phyloP scores from a whole-genome alignment of 2,329 filamentous ascomycete genomes.

The Apiospora phragmitis region DNA sequence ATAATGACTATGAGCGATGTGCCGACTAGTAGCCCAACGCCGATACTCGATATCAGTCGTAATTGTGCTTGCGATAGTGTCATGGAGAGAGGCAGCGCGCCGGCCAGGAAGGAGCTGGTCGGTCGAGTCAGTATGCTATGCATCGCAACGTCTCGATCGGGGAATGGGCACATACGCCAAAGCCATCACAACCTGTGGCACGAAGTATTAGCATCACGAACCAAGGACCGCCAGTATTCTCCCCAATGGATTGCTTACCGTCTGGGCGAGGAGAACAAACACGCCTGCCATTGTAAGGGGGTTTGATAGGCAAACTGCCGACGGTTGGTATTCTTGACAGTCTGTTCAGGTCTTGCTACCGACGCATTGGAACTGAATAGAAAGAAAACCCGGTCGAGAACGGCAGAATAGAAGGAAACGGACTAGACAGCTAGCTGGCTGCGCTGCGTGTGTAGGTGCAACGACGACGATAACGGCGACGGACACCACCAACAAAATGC shows the following conservation, averaged over 20 bases:
- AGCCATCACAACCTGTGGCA: constrained; percentile 35
- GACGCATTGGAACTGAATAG: constrained; percentile 5
- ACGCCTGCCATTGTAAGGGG: constrained; percentile 29
- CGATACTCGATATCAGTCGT: constrained; percentile 86
- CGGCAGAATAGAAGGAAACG: not conserved
- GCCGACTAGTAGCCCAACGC: constrained; percentile 90
- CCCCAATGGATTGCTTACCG: constrained; percentile 23
- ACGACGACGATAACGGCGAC: constrained; percentile 1
- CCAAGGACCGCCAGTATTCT: no score
- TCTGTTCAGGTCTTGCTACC: not conserved
- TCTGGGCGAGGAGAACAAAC: constrained; percentile 36
- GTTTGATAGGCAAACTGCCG: not conserved
- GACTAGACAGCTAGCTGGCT: not conserved
- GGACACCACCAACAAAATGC: not conserved
- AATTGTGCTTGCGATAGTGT: constrained; percentile 83
- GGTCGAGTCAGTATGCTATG: not conserved
- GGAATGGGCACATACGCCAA: constrained; percentile 28
- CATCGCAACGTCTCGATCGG: not conserved
- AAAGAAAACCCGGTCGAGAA: not conserved
- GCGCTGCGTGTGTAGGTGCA: constrained; percentile 1
- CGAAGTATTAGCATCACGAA: not conserved
- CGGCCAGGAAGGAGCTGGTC: constrained; percentile 80
- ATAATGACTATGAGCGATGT: constrained; percentile 97
- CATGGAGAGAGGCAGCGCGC: constrained; percentile 87
- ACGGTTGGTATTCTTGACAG: not conserved